Evolutionary conservation across 495 filamentous ascomycete species (phyloP).

Genomic region (Talaromyces proteolyticus): DNA sequence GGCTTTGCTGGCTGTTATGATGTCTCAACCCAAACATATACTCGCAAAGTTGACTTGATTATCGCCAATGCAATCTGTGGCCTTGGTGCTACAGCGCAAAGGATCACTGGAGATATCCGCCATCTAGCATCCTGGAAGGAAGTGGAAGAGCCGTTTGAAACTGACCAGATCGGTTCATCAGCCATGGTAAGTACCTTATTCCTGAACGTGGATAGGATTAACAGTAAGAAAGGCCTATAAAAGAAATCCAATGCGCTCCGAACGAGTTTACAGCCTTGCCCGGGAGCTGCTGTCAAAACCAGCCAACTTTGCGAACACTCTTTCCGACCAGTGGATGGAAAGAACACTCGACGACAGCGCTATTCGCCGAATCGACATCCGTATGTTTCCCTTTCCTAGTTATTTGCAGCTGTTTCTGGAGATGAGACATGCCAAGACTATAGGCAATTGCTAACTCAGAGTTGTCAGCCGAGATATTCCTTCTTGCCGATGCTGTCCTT

Average conservation of each 20-base stretch:
- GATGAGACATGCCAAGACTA: too few relatives aligned
- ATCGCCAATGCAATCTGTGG: conserved; percentile 75
- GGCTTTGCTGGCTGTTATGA: conserved; percentile 70
- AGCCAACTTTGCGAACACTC: conserved; percentile 57
- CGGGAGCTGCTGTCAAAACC: conserved; percentile 56
- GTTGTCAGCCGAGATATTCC: conserved; percentile 72
- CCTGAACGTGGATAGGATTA: not conserved
- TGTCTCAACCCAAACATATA: conserved; percentile 77
- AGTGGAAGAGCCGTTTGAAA: conserved; percentile 91
- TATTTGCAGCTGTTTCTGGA: too few relatives aligned
- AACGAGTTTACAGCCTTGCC: conserved; percentile 75
- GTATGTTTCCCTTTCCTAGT: too few relatives aligned
- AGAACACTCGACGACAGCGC: conserved; percentile 46
- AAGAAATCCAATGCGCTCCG: conserved; percentile 66
- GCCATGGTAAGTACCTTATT: conserved; percentile 35
- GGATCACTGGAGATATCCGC: conserved; percentile 69
- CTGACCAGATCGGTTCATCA: conserved; percentile 46
- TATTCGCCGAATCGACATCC: too few relatives aligned
- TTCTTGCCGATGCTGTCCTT: conserved; percentile 76
- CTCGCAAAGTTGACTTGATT: conserved; percentile 78
- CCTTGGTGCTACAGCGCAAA: conserved; percentile 77
- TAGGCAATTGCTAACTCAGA: too few relatives aligned
- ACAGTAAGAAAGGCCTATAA: conserved; percentile 66
- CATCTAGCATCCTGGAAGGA: conserved; percentile 76
- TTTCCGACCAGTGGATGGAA: conserved; percentile 57